Evolutionary conservation across 75 land plant species (phyloP).

Genomic region (Cupressus sempervirens): DNA sequence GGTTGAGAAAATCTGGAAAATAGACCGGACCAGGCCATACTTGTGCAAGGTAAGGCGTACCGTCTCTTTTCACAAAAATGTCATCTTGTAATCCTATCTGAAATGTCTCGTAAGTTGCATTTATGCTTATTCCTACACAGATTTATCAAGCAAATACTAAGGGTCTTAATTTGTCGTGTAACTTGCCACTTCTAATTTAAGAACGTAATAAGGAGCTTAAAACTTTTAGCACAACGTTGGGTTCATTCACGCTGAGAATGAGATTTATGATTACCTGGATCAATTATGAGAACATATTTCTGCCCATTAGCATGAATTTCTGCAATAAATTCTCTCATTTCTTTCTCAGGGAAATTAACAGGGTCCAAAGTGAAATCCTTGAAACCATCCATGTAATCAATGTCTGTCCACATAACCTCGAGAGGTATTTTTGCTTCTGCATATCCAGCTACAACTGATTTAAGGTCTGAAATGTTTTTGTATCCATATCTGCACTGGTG

Average conservation of each 20-base stretch:
- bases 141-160: neutral
- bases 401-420: constrained; percentile 39
- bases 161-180: neutral
- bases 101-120: constrained; percentile 50
- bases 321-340: constrained; percentile 24
- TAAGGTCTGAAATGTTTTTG: constrained; percentile 18
- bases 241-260: neutral
- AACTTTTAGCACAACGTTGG: neutral
- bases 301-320: constrained; percentile 28
- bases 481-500: constrained; percentile 41
- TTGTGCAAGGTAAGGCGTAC: constrained; percentile 56
- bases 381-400: constrained; percentile 38
- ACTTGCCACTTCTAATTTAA: neutral
- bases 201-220: neutral
- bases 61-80: constrained; percentile 59
- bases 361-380: constrained; percentile 37
- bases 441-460: constrained; percentile 24
- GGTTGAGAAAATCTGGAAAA: constrained; percentile 74
- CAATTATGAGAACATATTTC: constrained; percentile 37
- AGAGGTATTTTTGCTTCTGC: constrained; percentile 30
- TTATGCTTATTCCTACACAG: constrained; percentile 53
- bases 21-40: constrained; percentile 94
- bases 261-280: constrained; percentile 27
- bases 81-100: constrained; percentile 56
- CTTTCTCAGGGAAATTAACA: constrained; percentile 22